Evolutionary conservation across 1,139 yeast genomes (phyloP).

Genomic region (Kodamaea sp.): DNA sequence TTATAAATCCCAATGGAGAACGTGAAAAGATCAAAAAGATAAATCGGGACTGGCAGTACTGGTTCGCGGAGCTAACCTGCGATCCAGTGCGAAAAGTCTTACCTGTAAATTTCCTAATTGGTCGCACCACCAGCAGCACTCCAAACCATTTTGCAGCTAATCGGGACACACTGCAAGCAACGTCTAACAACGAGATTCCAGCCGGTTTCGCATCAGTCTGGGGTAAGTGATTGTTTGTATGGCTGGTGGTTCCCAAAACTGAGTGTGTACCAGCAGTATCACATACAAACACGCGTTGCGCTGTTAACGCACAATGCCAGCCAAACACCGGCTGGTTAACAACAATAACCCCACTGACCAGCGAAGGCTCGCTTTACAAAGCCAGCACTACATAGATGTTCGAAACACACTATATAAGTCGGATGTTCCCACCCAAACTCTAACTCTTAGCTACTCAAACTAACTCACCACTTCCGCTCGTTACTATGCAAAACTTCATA

Average conservation of each 20-base stretch:
- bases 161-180: constrained; percentile 2
- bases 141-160: constrained; percentile 10
- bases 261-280: too few species aligned
- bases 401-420: constrained; percentile 6
- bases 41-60: neutral
- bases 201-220: too few species aligned
- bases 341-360: too few species aligned
- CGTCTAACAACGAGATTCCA: too few species aligned
- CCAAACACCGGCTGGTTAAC: too few species aligned
- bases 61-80: neutral
- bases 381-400: too few species aligned
- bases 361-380: too few species aligned
- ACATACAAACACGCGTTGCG: too few species aligned
- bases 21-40: constrained; percentile 5
- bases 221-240: too few species aligned
- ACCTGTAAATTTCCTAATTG: constrained; percentile 5
- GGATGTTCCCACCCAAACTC: constrained; percentile 1
- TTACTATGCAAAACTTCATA: constrained; percentile 8
- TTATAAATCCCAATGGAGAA: constrained; percentile 1
- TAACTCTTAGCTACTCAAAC: neutral
- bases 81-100: neutral
- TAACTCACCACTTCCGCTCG: neutral
- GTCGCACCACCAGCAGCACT: constrained; percentile 8
- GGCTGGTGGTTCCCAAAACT: too few species aligned
- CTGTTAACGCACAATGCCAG: too few species aligned